phyloP scores from a whole-genome alignment of 441 rosid genomes.

The Gossypium lobatum region DNA sequence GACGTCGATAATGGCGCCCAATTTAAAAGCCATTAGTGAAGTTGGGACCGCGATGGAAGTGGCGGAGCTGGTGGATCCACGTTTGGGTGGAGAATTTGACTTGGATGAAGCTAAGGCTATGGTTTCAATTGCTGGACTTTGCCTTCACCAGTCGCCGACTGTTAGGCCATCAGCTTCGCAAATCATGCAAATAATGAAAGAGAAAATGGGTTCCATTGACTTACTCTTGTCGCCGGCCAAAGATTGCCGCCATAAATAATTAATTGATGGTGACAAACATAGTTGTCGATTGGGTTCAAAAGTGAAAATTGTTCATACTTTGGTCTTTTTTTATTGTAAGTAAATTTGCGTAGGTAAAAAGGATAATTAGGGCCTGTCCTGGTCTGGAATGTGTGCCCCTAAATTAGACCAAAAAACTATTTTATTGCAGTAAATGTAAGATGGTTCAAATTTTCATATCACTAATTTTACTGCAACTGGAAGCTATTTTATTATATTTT shows the following conservation, averaged over 20 bases:
- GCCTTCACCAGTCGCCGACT: slow-evolving; percentile 44
- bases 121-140: slow-evolving; percentile 41
- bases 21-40: slow-evolving; percentile 22
- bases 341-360: background rate
- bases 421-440: background rate
- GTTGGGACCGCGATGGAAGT: slow-evolving; percentile 12
- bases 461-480: background rate
- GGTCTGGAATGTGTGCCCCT: background rate
- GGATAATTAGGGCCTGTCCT: background rate
- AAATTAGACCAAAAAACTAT: background rate
- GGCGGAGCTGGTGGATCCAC: slow-evolving; percentile 51
- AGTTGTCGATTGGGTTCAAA: background rate
- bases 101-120: slow-evolving; percentile 50
- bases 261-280: background rate
- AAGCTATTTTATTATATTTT: too few relatives aligned
- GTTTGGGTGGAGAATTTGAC: slow-evolving; percentile 39
- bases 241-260: background rate
- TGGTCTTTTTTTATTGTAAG: background rate
- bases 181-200: slow-evolving; percentile 34
- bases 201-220: slow-evolving; percentile 31
- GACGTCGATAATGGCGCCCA: slow-evolving; percentile 33
- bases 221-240: slow-evolving; percentile 16
- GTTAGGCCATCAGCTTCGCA: slow-evolving; percentile 56
- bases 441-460: background rate
- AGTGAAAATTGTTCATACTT: background rate